Conservation (phyloP, 2,329 filamentous ascomycete genomes). For the Sordariomycetes sp. region DNA sequence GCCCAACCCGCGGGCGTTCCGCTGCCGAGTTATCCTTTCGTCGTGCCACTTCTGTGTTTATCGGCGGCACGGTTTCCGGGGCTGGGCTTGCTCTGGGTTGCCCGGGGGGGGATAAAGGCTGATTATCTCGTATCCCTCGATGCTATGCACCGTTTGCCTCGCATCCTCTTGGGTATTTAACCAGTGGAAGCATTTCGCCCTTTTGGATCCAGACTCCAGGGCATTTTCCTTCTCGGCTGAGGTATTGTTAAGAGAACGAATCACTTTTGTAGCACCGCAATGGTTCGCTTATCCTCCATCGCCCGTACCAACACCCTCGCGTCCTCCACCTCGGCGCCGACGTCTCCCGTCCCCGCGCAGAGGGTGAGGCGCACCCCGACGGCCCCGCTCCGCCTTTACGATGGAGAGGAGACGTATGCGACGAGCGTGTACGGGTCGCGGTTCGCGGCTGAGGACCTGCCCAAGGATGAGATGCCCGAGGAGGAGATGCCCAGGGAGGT, state of each 20-base stretch:
- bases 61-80: neutral
- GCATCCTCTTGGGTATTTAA: neutral
- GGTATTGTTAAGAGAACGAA: neutral
- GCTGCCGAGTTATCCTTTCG: neutral
- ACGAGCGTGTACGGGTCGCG: constrained; percentile 79
- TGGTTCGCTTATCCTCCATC: constrained; percentile 38
- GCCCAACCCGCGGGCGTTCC: neutral
- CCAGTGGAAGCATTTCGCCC: neutral
- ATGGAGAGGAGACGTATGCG: constrained; percentile 46
- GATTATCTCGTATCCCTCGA: neutral
- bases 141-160: neutral
- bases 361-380: constrained; percentile 11
- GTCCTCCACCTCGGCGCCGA: constrained; percentile 15
- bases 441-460: constrained; percentile 71
- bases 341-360: constrained; percentile 7
- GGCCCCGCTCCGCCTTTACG: constrained; percentile 31
- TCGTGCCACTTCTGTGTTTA: neutral
- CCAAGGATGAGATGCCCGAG: constrained; percentile 77
- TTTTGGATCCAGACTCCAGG: neutral
- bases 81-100: neutral
- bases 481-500: constrained; percentile 80
- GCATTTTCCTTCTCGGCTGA: neutral
- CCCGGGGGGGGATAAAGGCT: neutral
- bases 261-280: constrained; percentile 10
- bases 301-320: constrained; percentile 9